A percentile compares a stretch with the other conserved stretches of the same genome.
Conservation (phyloP, 441 rosid genomes). For the Eruca vesicaria region DNA sequence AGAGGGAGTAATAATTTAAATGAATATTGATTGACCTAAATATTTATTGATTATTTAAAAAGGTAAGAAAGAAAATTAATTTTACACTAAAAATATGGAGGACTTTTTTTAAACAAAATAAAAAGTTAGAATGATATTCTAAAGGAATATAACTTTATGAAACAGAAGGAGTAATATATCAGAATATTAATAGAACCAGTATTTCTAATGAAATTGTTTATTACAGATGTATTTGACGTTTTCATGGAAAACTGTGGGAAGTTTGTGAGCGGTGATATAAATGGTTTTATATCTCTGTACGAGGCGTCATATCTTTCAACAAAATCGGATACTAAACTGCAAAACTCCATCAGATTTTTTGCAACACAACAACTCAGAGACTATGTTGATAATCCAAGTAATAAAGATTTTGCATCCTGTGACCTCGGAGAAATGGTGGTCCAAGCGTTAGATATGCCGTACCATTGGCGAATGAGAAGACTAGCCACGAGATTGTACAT, state of each 20-base stretch:
- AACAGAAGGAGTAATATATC: too few species aligned
- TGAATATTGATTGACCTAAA: too few species aligned
- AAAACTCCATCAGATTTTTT: constrained; percentile 24
- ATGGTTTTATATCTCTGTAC: constrained; percentile 36
- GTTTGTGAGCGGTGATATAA: neutral
- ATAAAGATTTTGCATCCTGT: neutral
- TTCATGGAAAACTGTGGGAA: constrained; percentile 4
- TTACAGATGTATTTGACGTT: constrained; percentile 27
- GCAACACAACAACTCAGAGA: constrained; percentile 23
- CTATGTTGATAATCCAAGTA: neutral
- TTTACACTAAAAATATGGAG: too few species aligned
- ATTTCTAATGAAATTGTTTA: neutral
- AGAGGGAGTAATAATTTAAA: too few species aligned
- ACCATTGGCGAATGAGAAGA: constrained; percentile 36
- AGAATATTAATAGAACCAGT: too few species aligned
- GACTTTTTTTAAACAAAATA: too few species aligned
- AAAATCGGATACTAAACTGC: constrained; percentile 32
- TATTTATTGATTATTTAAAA: too few species aligned
- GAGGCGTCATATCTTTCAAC: constrained; percentile 40
- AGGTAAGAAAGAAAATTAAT: too few species aligned
- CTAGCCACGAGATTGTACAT: constrained; percentile 39
- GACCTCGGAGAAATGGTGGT: constrained; percentile 7
- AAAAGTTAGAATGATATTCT: too few species aligned
- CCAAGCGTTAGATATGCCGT: constrained; percentile 45
- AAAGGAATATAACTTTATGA: too few species aligned